These are phyloP conservation scores for Russula sp. DNA, from an alignment of 768 basidiomycete genomes.

Conservation along the genomic window DNA sequence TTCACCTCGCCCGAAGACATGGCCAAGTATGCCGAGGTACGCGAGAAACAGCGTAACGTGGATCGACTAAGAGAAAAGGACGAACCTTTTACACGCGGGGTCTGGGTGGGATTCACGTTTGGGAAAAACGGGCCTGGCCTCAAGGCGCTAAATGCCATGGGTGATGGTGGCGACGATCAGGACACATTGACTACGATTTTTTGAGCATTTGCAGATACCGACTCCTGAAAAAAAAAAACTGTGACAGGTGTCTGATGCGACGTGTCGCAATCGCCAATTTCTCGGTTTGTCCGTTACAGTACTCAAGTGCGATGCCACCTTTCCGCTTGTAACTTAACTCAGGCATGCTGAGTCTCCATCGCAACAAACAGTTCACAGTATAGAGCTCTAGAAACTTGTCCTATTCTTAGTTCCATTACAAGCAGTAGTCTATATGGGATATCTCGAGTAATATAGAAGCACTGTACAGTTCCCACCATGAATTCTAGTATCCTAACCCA, in stretches of 20 bases:
- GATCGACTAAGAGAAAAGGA: slow-evolving; percentile 89
- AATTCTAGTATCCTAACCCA: neutral
- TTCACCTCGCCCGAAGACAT: slow-evolving; percentile 88
- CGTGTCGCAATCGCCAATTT: neutral
- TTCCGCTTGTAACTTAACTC: neutral
- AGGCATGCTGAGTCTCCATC: neutral
- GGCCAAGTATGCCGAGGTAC: slow-evolving; percentile 98
- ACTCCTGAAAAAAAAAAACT: neutral
- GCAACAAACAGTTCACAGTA: neutral
- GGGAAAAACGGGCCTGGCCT: slow-evolving; percentile 78
- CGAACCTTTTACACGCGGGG: slow-evolving; percentile 64
- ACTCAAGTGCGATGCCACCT: neutral
- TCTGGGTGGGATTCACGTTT: slow-evolving; percentile 92
- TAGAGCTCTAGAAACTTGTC: neutral
- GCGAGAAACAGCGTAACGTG: slow-evolving; percentile 94
- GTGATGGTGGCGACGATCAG: slow-evolving; percentile 33
- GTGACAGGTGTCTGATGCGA: slow-evolving; percentile 11
- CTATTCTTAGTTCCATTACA: slow-evolving; percentile 7
- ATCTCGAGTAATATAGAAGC: neutral
- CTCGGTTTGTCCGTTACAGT: neutral
- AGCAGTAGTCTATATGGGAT: slow-evolving; percentile 12
- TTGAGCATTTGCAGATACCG: slow-evolving; percentile 20
- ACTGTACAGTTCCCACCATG: slow-evolving; percentile 1
- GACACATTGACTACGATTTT: slow-evolving; percentile 40
- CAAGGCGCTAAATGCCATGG: slow-evolving; percentile 38